These are phyloP conservation scores for Endoconidiophora laricicola DNA, from an alignment of 2,329 filamentous ascomycete genomes.

Conservation along the genomic window DNA sequence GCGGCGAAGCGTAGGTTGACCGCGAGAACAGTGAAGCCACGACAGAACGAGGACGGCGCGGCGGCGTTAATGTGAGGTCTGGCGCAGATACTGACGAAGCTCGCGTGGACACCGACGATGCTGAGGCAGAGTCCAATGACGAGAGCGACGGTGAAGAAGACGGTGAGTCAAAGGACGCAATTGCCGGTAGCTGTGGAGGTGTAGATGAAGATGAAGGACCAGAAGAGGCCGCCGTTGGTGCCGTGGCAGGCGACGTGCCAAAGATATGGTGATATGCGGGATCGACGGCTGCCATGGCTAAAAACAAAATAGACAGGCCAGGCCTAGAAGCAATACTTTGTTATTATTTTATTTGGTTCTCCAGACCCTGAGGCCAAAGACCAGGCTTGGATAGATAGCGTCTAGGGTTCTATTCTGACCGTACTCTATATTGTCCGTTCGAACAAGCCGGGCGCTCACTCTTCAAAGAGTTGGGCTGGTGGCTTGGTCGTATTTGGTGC, in stretches of 20 bases:
- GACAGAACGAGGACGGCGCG: slow-evolving; percentile 4
- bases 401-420: too few species aligned
- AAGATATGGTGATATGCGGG: slow-evolving; percentile 11
- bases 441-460: too few species aligned
- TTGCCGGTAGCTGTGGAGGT: slow-evolving; percentile 2
- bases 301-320: background rate
- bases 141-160: slow-evolving; percentile 1
- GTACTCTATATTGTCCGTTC: too few species aligned
- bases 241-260: background rate
- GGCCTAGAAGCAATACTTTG: background rate
- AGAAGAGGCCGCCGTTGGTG: background rate
- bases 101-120: background rate
- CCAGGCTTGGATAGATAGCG: too few species aligned
- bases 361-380: too few species aligned
- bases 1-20: slow-evolving; percentile 1
- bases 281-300: slow-evolving; percentile 10
- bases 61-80: slow-evolving; percentile 4
- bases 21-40: slow-evolving; percentile 10
- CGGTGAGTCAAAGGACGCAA: background rate
- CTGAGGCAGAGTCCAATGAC: background rate
- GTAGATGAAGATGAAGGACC: background rate
- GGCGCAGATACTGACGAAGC: slow-evolving; percentile 5
- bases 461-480: too few species aligned
- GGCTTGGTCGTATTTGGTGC: background rate
- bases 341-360: too few species aligned